Evolutionary conservation across 2,329 filamentous ascomycete species (phyloP), one percentile per base, ranked within the genome.

Genomic region (Pleomassaria siparia): DNA sequence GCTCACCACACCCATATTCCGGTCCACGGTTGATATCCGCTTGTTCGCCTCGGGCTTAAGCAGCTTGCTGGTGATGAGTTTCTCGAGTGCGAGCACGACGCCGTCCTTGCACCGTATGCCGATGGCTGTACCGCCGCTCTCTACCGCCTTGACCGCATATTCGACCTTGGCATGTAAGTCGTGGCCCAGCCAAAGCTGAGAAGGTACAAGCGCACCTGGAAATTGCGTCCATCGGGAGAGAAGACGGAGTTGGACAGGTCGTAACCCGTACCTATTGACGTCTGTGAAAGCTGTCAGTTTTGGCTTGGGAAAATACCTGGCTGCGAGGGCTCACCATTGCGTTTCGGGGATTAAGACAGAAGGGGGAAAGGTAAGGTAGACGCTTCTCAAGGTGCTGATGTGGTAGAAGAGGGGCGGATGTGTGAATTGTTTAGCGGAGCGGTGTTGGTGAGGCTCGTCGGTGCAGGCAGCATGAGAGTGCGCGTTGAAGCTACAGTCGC

Each of bases 231-330:
- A 78, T 99, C 94, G 59, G 94, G 94, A 40, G 94, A 97, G 82
- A 97, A 99, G 80, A 97, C 95, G 69, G 94, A 97, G 83, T 99
- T 99, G 73, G 90, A 90, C 67, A 99, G 87, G 84, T 99, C 94
- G 79, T 99, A 99, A 70, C 94, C 94, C 67, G 94, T 99, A 72
- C 94, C 94, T 88, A 99, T 99, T 71, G 94, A 99, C 69, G 94
- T 99, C 94, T 99, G 46, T 20, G 20, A 54, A 53, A 46, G 53
- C 51, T 47, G 46, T 67, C 46, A 65, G 62, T 54, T 24, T 44
- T 24, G 36, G 28, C 32, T 32, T 46, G 26, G 29, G 25, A 50
- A 53, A 13, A 47, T 47, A 32, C 29, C n/a, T 40, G 40, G 35
- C 36, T 35, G 20, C 13, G 49, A 43, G 32, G 51, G 52, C 59